Percentiles rank a stretch among this genome's conserved stretches.
Conservation (phyloP, 208 protist species). For the Crithidia brevicula region DNA sequence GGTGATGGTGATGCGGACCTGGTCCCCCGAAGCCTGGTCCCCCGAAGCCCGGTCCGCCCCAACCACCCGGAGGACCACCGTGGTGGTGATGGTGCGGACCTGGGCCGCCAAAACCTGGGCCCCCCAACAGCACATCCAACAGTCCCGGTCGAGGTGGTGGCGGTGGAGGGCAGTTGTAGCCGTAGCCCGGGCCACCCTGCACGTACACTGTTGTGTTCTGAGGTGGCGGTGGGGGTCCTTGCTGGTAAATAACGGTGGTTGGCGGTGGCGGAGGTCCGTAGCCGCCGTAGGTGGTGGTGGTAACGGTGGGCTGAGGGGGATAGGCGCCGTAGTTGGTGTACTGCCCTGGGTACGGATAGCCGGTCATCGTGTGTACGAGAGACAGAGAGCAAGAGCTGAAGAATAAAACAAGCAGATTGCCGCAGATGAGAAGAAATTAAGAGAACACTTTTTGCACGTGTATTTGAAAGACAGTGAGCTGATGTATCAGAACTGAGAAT, state of each 20-base stretch:
- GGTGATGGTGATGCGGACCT: neutral
- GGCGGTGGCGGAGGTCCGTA: neutral
- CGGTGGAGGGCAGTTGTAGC: neutral
- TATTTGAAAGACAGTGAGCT: neutral
- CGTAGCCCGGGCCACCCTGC: neutral
- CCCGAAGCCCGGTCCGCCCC: neutral
- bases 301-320: neutral
- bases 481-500: neutral
- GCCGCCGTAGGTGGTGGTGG: neutral
- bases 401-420: no score
- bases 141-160: neutral
- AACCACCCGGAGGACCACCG: neutral
- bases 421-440: no score
- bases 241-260: neutral
- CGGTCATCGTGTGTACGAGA: neutral
- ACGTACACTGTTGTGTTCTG: neutral
- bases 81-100: neutral
- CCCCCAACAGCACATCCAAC: neutral
- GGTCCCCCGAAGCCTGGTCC: neutral
- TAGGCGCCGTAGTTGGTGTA: neutral
- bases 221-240: neutral
- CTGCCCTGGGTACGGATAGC: constrained; percentile 1
- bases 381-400: neutral
- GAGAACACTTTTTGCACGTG: no score
- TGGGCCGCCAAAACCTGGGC: neutral